These are phyloP conservation scores for Sporothrix euskadiensis DNA, from an alignment of 2,329 filamentous ascomycete genomes.

Conservation along the genomic window DNA sequence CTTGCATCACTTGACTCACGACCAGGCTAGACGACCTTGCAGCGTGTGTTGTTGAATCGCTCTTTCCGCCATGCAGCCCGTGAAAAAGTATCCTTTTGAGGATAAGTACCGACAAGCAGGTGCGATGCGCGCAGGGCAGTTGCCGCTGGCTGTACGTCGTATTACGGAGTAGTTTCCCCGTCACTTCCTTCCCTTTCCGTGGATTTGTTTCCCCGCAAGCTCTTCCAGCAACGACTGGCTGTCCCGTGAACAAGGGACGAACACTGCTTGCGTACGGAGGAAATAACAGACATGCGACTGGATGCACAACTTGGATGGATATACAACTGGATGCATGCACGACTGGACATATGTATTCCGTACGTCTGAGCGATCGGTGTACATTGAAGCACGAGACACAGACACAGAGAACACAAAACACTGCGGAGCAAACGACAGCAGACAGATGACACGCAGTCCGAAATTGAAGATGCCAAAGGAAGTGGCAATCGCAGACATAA, in stretches of 20 bases:
- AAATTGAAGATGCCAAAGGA: not conserved
- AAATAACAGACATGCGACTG: not conserved
- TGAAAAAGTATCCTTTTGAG: not conserved
- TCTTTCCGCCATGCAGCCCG: not conserved
- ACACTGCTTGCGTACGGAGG: constrained; percentile 3
- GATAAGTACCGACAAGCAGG: not conserved
- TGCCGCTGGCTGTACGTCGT: too few relatives aligned
- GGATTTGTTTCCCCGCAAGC: not conserved
- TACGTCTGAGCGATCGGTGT: not conserved
- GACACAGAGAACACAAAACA: not conserved
- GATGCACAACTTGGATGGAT: not conserved
- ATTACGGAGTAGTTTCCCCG: not conserved
- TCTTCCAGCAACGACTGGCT: not conserved
- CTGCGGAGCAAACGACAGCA: not conserved
- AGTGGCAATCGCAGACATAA: not conserved
- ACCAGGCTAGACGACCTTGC: constrained; percentile 19
- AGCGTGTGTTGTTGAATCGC: not conserved
- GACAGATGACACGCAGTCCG: not conserved
- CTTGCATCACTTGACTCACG: constrained; percentile 6
- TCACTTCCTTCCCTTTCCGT: not conserved
- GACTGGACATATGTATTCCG: not conserved
- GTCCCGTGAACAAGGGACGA: not conserved
- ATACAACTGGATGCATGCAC: not conserved
- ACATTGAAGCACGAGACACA: not conserved
- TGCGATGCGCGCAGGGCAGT: not conserved